Base-by-base conservation (phyloP, 1,139 yeast species). In the Geotrichum bryndzae region DNA sequence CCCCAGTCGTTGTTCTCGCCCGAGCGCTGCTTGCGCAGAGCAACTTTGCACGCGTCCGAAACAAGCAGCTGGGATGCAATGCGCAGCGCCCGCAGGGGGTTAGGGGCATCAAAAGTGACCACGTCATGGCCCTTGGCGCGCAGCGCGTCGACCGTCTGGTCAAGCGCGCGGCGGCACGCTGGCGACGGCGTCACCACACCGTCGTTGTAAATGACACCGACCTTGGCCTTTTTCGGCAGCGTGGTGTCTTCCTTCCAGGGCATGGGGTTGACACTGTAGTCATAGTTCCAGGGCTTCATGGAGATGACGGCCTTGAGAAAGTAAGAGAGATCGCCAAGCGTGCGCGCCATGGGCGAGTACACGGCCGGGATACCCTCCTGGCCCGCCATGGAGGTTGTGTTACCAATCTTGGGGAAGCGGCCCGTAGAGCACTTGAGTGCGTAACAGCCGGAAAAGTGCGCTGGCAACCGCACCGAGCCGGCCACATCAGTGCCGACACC, bases 221-320 rank as follows among this genome's bases (percentile, higher is more conserved):
- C 72, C 55, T 74, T 76, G 54, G 82, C 69, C 65, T 84, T 79
- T 51, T 74, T 67, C 3, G 82, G 79, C 1, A 86, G 74, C 53
- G 64, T 63, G 38, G 70, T 72, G 13, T 76, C 77, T 5, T 75
- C 76, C 29, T 82, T 80, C 92, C 94, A 88, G 27, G 87, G 87
- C 64, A 85, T 70, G 60, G 83, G 85, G 58, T 83, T 73, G 59
- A 79, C 74, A 61, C 79, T 76, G 63, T 82, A 82, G 73, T 88
- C 95, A 57, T 75, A 74, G 55, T 79, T 76, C 91, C 92, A 87
- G 25, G 94, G 92, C 71, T 85, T 77, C 67, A 79, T 77, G 65
- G 80, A 82, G 61, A 85, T 77, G 65, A 82, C 77, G 25, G 79
- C 71, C 67, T 82, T 82, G 78, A 86, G 80, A 74, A 87, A 83